Conservation (phyloP, 1,284 basidiomycete genomes). For the Apiotrichum porosum region DNA sequence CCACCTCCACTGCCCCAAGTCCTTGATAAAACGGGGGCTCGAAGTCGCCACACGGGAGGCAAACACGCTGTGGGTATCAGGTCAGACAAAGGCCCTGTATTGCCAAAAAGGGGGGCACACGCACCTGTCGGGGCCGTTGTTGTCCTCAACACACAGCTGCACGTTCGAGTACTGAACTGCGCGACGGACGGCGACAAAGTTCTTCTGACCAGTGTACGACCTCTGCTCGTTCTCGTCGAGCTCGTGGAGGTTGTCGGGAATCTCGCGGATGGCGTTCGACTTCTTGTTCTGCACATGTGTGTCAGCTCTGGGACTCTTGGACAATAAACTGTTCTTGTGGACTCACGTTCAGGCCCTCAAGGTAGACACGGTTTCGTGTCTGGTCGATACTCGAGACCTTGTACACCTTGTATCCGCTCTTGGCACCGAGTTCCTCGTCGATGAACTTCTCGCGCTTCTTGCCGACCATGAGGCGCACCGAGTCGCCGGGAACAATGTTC, state of each 20-base stretch:
- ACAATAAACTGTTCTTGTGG: too few species aligned
- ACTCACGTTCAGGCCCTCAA: constrained; percentile 41
- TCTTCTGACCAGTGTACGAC: constrained; percentile 27
- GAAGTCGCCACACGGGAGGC: constrained; percentile 37
- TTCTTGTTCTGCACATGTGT: constrained; percentile 28
- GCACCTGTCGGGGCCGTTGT: constrained; percentile 1
- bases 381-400: constrained; percentile 38
- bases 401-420: constrained; percentile 40
- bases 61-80: constrained; percentile 30
- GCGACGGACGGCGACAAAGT: constrained; percentile 24
- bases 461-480: constrained; percentile 41
- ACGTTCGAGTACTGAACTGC: constrained; percentile 46
- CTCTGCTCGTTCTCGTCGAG: constrained; percentile 21
- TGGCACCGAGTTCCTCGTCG: constrained; percentile 24
- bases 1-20: constrained; percentile 25
- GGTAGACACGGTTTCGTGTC: constrained; percentile 36
- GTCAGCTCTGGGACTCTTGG: neutral
- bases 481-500: constrained; percentile 45
- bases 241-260: constrained; percentile 28
- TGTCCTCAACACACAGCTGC: constrained; percentile 41
- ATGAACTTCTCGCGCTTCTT: constrained; percentile 37
- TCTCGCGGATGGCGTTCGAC: constrained; percentile 26
- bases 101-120: neutral
- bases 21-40: constrained; percentile 27
- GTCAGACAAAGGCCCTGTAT: neutral